A percentile compares a stretch with the other conserved stretches of the same genome.
Conservation (phyloP, 768 basidiomycete genomes). For the Lyophyllum semitale region DNA sequence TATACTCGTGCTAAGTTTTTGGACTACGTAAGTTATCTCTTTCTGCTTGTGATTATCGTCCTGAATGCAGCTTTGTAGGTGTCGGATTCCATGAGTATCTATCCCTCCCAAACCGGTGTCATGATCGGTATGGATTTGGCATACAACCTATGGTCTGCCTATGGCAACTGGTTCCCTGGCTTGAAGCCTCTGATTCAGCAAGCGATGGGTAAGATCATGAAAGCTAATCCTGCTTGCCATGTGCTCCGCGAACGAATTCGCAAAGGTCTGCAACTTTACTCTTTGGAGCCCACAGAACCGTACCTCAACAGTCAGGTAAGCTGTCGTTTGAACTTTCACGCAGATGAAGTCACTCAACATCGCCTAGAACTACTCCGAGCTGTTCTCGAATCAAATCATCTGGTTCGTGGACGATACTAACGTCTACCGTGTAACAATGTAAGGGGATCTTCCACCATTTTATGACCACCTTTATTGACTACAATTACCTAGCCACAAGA, state of each 20-base stretch:
- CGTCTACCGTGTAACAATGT: conserved; percentile 98
- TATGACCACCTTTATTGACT: neutral
- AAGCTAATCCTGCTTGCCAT: conserved; percentile 97
- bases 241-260: conserved; percentile 97
- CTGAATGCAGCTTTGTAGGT: conserved; percentile 48
- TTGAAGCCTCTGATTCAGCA: conserved; percentile 98
- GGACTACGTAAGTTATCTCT: too few relatives aligned
- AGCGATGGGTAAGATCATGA: conserved; percentile 99
- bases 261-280: too few relatives aligned
- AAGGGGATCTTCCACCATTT: conserved; percentile 20
- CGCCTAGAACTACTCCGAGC: conserved; percentile 81
- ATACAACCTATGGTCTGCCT: too few relatives aligned
- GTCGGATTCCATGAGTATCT: conserved; percentile 98
- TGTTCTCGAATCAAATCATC: too few relatives aligned
- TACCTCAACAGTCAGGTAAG: too few relatives aligned
- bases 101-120: too few relatives aligned
- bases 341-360: neutral
- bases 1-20: conserved; percentile 98
- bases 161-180: conserved; percentile 99
- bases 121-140: conserved; percentile 99
- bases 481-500: too few relatives aligned
- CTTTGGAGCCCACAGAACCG: conserved; percentile 98
- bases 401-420: conserved; percentile 99
- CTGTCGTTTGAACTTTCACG: neutral
- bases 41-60: neutral